Conservation (phyloP, 441 rosid species). For the Bocquillonia castaneifolia region DNA sequence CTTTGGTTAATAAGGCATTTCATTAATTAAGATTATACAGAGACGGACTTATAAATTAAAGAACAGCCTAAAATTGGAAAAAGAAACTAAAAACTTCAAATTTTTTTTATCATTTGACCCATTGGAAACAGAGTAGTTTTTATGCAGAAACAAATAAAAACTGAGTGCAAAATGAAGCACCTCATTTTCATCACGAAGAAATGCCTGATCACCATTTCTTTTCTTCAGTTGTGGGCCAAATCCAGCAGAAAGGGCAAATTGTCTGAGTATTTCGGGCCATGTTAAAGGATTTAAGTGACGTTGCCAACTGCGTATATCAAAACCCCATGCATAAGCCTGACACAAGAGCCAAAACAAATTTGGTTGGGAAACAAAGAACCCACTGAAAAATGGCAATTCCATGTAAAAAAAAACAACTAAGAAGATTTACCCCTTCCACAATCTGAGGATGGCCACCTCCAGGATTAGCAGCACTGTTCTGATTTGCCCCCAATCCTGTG, state of each 20-base stretch:
- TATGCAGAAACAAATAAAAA: background rate
- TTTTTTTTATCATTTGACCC: background rate
- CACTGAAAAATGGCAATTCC: slow-evolving; percentile 8
- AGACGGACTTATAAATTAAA: background rate
- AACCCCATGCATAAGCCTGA: slow-evolving; percentile 89
- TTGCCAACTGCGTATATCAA: slow-evolving; percentile 74
- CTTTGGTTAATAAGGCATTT: background rate
- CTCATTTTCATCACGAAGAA: slow-evolving; percentile 58
- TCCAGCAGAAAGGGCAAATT: slow-evolving; percentile 81
- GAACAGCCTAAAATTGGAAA: background rate
- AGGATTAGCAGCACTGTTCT: slow-evolving; percentile 56
- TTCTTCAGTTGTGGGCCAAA: slow-evolving; percentile 69
- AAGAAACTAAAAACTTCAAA: background rate
- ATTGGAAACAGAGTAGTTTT: background rate
- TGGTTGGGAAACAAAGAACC: slow-evolving; percentile 1
- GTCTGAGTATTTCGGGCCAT: slow-evolving; percentile 88
- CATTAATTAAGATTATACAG: background rate
- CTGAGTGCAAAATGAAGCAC: slow-evolving; percentile 27
- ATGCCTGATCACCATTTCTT: slow-evolving; percentile 39
- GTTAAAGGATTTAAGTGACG: slow-evolving; percentile 62
- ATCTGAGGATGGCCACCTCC: slow-evolving; percentile 84
- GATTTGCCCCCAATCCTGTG: slow-evolving; percentile 54
- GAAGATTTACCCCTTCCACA: slow-evolving; percentile 72
- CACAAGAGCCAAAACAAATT: slow-evolving; percentile 7
- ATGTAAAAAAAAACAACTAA: slow-evolving; percentile 6